phyloP scores from a whole-genome alignment of 1,284 basidiomycete species.

The Chalciporus sp. region DNA sequence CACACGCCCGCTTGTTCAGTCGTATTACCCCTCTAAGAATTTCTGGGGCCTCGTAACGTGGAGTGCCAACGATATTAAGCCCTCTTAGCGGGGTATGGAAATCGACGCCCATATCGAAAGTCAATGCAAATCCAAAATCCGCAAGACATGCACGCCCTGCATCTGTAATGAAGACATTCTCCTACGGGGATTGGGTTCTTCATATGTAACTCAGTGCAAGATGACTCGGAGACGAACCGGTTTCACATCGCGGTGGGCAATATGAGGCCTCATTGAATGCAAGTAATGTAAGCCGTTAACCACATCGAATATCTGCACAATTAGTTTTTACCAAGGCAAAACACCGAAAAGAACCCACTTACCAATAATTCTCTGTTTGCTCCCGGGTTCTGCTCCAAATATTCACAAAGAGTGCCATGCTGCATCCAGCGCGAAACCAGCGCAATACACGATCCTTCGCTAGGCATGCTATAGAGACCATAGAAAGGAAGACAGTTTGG shows the following conservation, averaged over 20 bases:
- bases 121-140: conserved; percentile 30
- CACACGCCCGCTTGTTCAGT: conserved; percentile 29
- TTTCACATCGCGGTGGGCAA: conserved; percentile 31
- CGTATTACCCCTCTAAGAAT: conserved; percentile 4
- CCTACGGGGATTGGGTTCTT: conserved; percentile 10
- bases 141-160: conserved; percentile 30
- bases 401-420: conserved; percentile 22
- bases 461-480: conserved; percentile 16
- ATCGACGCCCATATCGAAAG: conserved; percentile 14
- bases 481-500: conserved; percentile 32
- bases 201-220: neutral
- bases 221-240: conserved; percentile 16
- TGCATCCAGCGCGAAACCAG: conserved; percentile 37
- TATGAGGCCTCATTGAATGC: conserved; percentile 29
- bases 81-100: conserved; percentile 15
- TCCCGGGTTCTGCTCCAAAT: conserved; percentile 16
- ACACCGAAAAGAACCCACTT: conserved; percentile 1
- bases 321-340: neutral
- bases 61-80: conserved; percentile 18
- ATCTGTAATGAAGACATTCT: conserved; percentile 29
- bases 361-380: conserved; percentile 21
- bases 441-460: conserved; percentile 4
- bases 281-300: conserved; percentile 26
- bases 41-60: conserved; percentile 3
- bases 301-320: conserved; percentile 25